Percentiles rank a stretch among this genome's conserved stretches.
Conservation (phyloP, 345 rosid genomes). For the Brassica carinata region DNA sequence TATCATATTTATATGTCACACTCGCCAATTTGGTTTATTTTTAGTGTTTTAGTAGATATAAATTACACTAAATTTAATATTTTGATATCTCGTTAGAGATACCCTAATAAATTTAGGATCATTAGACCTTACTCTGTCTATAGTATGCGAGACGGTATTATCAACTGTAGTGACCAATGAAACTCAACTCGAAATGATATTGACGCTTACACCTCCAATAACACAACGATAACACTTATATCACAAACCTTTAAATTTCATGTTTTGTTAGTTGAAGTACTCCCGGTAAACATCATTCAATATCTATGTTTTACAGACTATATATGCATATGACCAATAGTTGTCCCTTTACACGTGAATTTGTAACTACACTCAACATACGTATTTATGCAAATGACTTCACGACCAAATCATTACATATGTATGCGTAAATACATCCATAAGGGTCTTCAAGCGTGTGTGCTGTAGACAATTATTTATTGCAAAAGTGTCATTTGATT, state of each 20-base stretch:
- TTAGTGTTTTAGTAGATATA: no score
- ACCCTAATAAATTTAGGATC: no score
- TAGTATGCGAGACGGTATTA: no score
- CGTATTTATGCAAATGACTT: slow-evolving; percentile 30
- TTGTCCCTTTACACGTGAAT: slow-evolving; percentile 39
- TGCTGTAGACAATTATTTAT: background rate
- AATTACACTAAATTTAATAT: no score
- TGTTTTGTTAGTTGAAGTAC: background rate
- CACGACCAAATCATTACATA: slow-evolving; percentile 41
- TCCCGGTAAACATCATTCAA: background rate
- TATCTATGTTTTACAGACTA: background rate
- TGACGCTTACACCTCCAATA: no score
- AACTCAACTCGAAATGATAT: no score
- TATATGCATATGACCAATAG: background rate
- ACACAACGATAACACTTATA: background rate
- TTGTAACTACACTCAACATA: slow-evolving; percentile 22
- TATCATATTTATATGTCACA: no score
- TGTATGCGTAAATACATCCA: slow-evolving; percentile 19
- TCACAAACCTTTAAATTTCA: background rate
- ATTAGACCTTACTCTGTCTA: no score
- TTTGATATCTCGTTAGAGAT: no score
- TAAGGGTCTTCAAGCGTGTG: slow-evolving; percentile 15
- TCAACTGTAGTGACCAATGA: no score
- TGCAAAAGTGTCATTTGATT: background rate
- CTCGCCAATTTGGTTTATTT: no score